Evolutionary conservation across 192 early-diverging fungal genomes (phyloP).

Genomic region (Coemansia sp.): DNA sequence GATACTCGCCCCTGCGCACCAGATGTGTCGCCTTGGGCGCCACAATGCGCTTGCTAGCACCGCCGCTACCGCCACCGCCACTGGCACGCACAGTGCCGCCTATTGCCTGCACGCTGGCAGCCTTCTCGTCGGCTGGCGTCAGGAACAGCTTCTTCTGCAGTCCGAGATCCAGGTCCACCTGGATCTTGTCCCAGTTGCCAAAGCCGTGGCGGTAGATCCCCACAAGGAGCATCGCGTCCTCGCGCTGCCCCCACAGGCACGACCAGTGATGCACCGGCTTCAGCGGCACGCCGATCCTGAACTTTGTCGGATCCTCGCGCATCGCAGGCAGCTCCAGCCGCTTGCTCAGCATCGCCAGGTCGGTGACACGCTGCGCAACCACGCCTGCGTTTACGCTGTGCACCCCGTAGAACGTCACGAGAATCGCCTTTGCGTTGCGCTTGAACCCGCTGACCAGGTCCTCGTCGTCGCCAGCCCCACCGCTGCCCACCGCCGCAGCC

Average conservation of each 20-base stretch:
- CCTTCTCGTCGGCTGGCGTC: slow-evolving; percentile 52
- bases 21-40: slow-evolving; percentile 85
- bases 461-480: slow-evolving; percentile 46
- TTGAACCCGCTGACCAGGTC: slow-evolving; percentile 43
- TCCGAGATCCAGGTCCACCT: slow-evolving; percentile 74
- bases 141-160: slow-evolving; percentile 87
- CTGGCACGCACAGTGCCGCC: slow-evolving; percentile 19
- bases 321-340: slow-evolving; percentile 57
- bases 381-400: slow-evolving; percentile 83
- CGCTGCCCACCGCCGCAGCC: slow-evolving; percentile 10
- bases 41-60: slow-evolving; percentile 49
- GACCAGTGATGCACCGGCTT: slow-evolving; percentile 87
- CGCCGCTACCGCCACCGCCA: slow-evolving; percentile 16
- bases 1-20: slow-evolving; percentile 83
- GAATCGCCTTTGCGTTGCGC: slow-evolving; percentile 70
- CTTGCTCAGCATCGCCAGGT: slow-evolving; percentile 66
- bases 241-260: slow-evolving; percentile 82
- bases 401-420: slow-evolving; percentile 75
- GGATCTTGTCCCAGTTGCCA: slow-evolving; percentile 87
- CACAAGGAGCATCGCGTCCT: slow-evolving; percentile 95
- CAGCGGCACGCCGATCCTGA: slow-evolving; percentile 74
- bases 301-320: slow-evolving; percentile 63
- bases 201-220: slow-evolving; percentile 94
- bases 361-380: slow-evolving; percentile 71
- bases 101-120: slow-evolving; percentile 39